These are phyloP conservation scores for Pleurotus platypus DNA, from an alignment of 768 basidiomycete genomes.

Conservation along the genomic window DNA sequence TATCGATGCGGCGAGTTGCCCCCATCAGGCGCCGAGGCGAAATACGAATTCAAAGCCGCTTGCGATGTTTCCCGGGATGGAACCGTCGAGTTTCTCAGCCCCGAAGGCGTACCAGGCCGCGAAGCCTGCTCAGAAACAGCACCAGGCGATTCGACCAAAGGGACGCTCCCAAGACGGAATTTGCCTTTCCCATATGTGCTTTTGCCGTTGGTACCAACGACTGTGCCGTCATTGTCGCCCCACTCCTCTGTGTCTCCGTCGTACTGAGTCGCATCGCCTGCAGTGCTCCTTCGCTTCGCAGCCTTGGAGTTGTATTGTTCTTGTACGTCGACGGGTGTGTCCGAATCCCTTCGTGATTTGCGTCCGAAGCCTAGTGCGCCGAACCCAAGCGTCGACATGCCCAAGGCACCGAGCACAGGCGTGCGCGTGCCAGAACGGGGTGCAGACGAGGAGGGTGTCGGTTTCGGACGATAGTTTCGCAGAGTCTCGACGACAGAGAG, in stretches of 20 bases:
- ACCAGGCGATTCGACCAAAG: constrained; percentile 18
- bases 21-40: neutral
- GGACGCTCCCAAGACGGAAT: constrained; percentile 11
- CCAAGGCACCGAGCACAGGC: constrained; percentile 33
- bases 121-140: neutral
- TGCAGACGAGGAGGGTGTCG: constrained; percentile 19
- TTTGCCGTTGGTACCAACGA: constrained; percentile 15
- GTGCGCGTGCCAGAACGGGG: constrained; percentile 38
- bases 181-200: neutral
- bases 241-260: constrained; percentile 25
- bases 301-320: neutral
- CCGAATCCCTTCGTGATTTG: neutral
- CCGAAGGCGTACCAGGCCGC: constrained; percentile 1
- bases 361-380: neutral
- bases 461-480: constrained; percentile 58
- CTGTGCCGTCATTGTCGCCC: constrained; percentile 19
- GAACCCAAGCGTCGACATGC: constrained; percentile 11
- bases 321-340: neutral
- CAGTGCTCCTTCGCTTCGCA: neutral
- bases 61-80: neutral
- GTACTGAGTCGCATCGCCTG: constrained; percentile 1
- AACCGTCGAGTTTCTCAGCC: neutral
- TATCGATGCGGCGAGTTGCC: constrained; percentile 10
- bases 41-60: neutral
- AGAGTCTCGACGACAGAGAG: constrained; percentile 64